A percentile compares a stretch with the other conserved stretches of the same genome.
phyloP scores from a whole-genome alignment of 169 alveolate species.

The Perkinsus chesapeaki region DNA sequence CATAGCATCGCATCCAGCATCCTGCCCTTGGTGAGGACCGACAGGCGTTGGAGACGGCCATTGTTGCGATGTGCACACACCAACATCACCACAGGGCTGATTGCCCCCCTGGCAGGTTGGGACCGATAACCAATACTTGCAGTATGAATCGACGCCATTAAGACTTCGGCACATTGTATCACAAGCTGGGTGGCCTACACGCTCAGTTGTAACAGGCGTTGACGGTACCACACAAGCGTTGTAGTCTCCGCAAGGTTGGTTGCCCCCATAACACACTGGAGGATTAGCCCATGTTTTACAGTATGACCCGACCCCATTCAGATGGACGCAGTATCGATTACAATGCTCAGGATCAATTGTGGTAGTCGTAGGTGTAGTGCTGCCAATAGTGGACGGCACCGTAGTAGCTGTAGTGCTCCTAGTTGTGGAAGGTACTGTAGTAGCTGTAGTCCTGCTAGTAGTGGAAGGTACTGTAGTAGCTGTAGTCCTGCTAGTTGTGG shows the following conservation, averaged over 20 bases:
- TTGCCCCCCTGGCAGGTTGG: background rate
- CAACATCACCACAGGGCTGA: background rate
- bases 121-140: background rate
- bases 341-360: background rate
- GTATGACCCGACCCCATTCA: background rate
- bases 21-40: background rate
- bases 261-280: background rate
- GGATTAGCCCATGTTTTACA: background rate
- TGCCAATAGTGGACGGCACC: background rate
- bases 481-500: no score
- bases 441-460: no score
- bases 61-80: background rate
- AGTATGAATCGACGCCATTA: background rate
- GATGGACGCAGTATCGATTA: background rate
- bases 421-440: no score
- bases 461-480: no score
- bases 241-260: background rate
- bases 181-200: background rate
- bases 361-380: background rate
- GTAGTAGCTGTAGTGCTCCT: background rate
- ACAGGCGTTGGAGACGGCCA: background rate
- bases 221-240: background rate
- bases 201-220: background rate
- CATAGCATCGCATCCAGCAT: background rate
- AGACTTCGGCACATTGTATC: background rate